A percentile compares a stretch with the other conserved stretches of the same genome.
phyloP scores from a whole-genome alignment of 176 grass and related monocot genomes.

The Phyllostachys edulis region DNA sequence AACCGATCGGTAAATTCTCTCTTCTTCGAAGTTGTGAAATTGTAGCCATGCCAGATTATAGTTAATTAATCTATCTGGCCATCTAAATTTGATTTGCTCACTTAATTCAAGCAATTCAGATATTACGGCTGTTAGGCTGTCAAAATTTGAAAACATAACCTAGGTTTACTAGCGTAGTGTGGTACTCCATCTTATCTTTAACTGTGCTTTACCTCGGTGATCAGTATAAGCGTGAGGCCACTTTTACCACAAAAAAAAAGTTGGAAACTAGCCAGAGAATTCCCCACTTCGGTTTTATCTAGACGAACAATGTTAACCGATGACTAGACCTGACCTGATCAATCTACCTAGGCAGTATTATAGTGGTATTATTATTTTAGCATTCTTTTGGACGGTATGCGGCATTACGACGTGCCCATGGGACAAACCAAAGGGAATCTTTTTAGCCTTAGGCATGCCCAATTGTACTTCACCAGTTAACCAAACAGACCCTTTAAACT shows the following conservation, averaged over 20 bases:
- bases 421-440: constrained; percentile 15
- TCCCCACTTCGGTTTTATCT: background rate
- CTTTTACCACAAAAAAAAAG: background rate
- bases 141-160: background rate
- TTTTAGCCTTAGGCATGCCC: background rate
- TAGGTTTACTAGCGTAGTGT: background rate
- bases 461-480: constrained; percentile 23
- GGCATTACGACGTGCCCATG: constrained; percentile 27
- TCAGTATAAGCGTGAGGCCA: background rate
- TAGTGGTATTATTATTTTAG: background rate
- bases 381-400: constrained; percentile 12
- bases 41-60: no score
- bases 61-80: no score
- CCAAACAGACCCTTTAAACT: background rate
- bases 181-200: background rate
- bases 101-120: background rate
- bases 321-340: background rate
- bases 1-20: no score
- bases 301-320: constrained; percentile 2
- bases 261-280: background rate
- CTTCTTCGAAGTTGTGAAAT: no score
- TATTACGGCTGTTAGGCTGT: background rate
- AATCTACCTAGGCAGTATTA: background rate
- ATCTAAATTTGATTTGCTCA: no score
- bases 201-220: background rate